phyloP scores from a whole-genome alignment of 225 moss, liverwort and hornwort species.

The Asterella californica region DNA sequence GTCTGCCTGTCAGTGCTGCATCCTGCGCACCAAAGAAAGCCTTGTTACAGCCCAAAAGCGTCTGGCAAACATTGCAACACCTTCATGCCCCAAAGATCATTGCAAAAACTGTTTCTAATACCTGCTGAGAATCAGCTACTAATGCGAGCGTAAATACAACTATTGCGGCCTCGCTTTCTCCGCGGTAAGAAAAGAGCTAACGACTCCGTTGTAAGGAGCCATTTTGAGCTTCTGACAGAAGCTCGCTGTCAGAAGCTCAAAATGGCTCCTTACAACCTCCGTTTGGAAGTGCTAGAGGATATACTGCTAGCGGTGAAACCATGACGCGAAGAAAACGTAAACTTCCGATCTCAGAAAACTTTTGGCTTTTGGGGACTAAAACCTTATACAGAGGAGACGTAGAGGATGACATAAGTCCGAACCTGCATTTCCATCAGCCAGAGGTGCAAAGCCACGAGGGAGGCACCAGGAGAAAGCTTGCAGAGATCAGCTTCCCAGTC shows the following conservation, averaged over 20 bases:
- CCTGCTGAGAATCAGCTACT: too few species aligned
- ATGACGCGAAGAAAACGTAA: too few species aligned
- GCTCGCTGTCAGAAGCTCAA: neutral
- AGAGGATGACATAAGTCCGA: neutral
- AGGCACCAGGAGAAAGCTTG: slow-evolving; percentile 76
- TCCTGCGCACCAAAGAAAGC: slow-evolving; percentile 41
- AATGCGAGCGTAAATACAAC: too few species aligned
- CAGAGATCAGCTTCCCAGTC: slow-evolving; percentile 88
- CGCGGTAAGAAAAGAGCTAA: too few species aligned
- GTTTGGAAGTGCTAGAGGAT: neutral
- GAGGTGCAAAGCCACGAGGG: slow-evolving; percentile 68
- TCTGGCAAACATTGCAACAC: too few species aligned
- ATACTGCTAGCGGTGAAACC: neutral
- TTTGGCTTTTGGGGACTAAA: neutral
- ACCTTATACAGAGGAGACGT: neutral
- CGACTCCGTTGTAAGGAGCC: too few species aligned
- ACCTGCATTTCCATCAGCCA: slow-evolving; percentile 97
- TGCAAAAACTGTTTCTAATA: too few species aligned
- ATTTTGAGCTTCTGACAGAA: too few species aligned
- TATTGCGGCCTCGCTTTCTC: too few species aligned
- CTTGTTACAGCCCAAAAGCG: neutral
- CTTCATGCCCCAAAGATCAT: neutral
- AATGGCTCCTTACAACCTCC: neutral
- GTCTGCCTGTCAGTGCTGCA: slow-evolving; percentile 68
- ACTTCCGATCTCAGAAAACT: too few species aligned